These are phyloP conservation scores for Leccinum rimulosum DNA, from an alignment of 768 basidiomycete genomes.

Conservation along the genomic window DNA sequence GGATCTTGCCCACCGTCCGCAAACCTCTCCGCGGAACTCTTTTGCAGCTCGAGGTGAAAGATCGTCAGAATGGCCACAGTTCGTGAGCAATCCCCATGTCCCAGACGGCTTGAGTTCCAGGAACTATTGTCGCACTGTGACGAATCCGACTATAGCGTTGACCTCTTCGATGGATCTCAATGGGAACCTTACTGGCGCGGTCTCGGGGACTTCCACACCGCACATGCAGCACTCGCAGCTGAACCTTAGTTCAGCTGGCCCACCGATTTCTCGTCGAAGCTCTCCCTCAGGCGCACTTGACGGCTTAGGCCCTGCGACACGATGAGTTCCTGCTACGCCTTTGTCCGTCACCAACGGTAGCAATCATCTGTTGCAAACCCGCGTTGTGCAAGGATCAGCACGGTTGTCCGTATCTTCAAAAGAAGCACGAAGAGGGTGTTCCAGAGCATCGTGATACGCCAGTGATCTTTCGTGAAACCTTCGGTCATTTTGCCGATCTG, in stretches of 20 bases:
- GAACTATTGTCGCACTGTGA: slow-evolving; percentile 66
- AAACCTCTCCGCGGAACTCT: slow-evolving; percentile 68
- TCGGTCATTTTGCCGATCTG: slow-evolving; percentile 94
- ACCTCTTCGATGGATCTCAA: slow-evolving; percentile 53
- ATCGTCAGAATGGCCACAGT: slow-evolving; percentile 94
- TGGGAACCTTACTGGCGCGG: slow-evolving; percentile 42
- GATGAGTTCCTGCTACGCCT: slow-evolving; percentile 84
- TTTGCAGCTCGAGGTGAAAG: slow-evolving; percentile 62
- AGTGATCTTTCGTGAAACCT: slow-evolving; percentile 99
- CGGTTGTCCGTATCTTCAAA: slow-evolving; percentile 96
- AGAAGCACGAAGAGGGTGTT: slow-evolving; percentile 95
- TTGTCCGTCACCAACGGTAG: slow-evolving; percentile 51
- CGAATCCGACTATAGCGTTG: slow-evolving; percentile 68
- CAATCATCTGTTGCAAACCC: slow-evolving; percentile 60
- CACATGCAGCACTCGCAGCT: slow-evolving; percentile 58
- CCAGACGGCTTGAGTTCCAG: slow-evolving; percentile 57
- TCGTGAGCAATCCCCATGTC: slow-evolving; percentile 58
- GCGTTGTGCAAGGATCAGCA: slow-evolving; percentile 98
- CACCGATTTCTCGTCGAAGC: slow-evolving; percentile 64
- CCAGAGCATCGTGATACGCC: slow-evolving; percentile 96
- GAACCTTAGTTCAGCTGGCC: slow-evolving; percentile 30
- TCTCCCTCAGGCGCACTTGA: slow-evolving; percentile 71
- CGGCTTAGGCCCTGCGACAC: slow-evolving; percentile 55
- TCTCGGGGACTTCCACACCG: slow-evolving; percentile 63
- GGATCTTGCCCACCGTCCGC: slow-evolving; percentile 87